These are phyloP conservation scores for Lentinus brumalis DNA, from an alignment of 768 basidiomycete species.

Conservation along the genomic window DNA sequence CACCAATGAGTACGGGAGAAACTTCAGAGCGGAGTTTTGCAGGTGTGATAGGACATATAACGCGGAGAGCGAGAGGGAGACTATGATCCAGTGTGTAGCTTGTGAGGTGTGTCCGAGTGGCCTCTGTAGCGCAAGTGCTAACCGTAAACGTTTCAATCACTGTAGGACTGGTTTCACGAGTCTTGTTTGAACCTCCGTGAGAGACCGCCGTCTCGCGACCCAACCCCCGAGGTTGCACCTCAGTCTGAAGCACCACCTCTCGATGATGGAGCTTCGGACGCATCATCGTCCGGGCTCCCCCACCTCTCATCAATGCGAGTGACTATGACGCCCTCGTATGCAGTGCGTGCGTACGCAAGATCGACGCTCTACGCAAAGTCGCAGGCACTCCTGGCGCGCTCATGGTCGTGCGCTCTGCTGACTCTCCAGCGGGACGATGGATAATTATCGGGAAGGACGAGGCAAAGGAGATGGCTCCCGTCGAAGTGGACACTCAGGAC, in stretches of 20 bases:
- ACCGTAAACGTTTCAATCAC: background rate
- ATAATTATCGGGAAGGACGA: slow-evolving; percentile 43
- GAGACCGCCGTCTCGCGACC: slow-evolving; percentile 52
- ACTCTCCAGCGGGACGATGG: slow-evolving; percentile 47
- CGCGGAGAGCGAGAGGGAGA: slow-evolving; percentile 70
- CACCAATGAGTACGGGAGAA: slow-evolving; percentile 69
- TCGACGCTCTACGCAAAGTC: slow-evolving; percentile 54
- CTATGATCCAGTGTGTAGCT: slow-evolving; percentile 86
- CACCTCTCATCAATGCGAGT: slow-evolving; percentile 62
- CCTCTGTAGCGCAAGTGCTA: slow-evolving; percentile 4
- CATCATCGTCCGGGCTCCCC: slow-evolving; percentile 64
- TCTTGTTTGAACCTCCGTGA: slow-evolving; percentile 82
- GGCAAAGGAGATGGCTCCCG: slow-evolving; percentile 29
- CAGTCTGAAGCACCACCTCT: slow-evolving; percentile 24
- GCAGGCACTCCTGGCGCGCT: slow-evolving; percentile 71
- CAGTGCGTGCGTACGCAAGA: slow-evolving; percentile 61
- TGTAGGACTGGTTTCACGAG: slow-evolving; percentile 89
- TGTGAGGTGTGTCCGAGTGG: slow-evolving; percentile 66
- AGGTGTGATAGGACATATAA: slow-evolving; percentile 75
- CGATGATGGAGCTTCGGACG: slow-evolving; percentile 57
- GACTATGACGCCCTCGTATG: slow-evolving; percentile 82
- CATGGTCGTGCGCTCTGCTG: slow-evolving; percentile 61
- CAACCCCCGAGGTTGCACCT: slow-evolving; percentile 33
- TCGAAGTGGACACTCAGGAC: slow-evolving; percentile 26
- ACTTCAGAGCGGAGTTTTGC: slow-evolving; percentile 74